phyloP scores from a whole-genome alignment of 352 stramenopile species.

The Thraustochytrium sp. region DNA sequence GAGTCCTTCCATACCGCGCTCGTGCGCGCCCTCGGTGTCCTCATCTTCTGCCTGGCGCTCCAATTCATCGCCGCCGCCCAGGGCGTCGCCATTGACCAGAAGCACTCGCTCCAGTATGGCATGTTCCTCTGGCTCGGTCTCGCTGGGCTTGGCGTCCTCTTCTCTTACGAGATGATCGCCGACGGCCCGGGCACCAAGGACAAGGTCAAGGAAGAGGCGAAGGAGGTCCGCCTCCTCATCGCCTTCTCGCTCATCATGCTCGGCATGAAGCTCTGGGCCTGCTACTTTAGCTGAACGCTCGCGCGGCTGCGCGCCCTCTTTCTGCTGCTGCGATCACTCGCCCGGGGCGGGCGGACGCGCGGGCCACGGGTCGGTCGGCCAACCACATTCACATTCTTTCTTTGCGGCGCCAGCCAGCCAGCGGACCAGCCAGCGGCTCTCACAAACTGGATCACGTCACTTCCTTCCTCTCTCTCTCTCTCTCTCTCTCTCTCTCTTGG shows the following conservation, averaged over 20 bases:
- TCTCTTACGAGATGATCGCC: no score
- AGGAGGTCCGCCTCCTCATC: background rate
- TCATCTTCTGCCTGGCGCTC: background rate
- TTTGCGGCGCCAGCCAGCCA: no score
- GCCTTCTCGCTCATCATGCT: background rate
- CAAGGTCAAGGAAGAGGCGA: background rate
- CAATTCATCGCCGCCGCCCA: constrained; percentile 22
- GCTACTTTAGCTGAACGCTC: constrained; percentile 4
- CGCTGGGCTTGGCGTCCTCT: background rate
- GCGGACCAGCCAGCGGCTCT: no score
- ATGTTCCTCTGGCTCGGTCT: constrained; percentile 18
- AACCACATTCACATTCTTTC: no score
- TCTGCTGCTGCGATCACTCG: background rate
- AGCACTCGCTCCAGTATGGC: constrained; percentile 39
- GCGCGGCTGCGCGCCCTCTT: background rate
- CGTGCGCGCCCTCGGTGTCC: background rate
- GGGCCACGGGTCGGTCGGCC: no score
- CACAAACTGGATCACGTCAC: no score
- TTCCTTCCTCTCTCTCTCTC: no score
- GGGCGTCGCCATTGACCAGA: background rate
- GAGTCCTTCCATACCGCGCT: background rate
- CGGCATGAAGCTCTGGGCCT: background rate
- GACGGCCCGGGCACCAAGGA: background rate
- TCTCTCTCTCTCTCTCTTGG: no score
- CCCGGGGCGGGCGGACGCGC: background rate